Percentiles rank a stretch among this genome's conserved stretches.
phyloP scores from a whole-genome alignment of 2,329 filamentous ascomycete species.

The Sporothrix protearum region DNA sequence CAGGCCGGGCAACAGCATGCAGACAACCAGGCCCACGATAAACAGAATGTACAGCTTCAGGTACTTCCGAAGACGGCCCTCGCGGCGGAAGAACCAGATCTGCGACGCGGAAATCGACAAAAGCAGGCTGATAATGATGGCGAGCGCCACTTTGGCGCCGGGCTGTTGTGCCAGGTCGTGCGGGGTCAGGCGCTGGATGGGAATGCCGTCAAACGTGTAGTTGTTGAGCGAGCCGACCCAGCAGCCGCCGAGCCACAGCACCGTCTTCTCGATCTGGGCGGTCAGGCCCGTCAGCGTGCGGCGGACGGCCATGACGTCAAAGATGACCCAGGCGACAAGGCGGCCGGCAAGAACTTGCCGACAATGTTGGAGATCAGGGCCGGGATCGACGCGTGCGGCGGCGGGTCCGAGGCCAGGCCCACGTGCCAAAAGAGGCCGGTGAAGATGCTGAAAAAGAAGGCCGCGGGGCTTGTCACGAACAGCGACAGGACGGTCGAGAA shows the following conservation, averaged over 20 bases:
- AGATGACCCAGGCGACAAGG: conserved; percentile 83
- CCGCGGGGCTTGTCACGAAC: conserved; percentile 70
- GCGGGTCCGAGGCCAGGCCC: conserved; percentile 83
- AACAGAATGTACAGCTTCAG: conserved; percentile 74
- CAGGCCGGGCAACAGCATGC: conserved; percentile 69
- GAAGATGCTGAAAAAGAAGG: conserved; percentile 85
- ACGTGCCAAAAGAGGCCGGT: conserved; percentile 83
- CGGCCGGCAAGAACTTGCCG: conserved; percentile 79
- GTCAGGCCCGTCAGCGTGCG: conserved; percentile 68
- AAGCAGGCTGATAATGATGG: conserved; percentile 70
- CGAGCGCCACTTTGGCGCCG: conserved; percentile 77
- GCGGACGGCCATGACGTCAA: conserved; percentile 73
- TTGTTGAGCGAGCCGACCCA: conserved; percentile 93
- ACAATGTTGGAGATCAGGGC: conserved; percentile 72
- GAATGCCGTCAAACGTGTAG: conserved; percentile 92
- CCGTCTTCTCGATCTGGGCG: conserved; percentile 83
- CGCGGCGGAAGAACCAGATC: conserved; percentile 79
- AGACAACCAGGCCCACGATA: conserved; percentile 61
- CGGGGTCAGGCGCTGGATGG: conserved; percentile 84
- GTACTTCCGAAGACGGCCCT: conserved; percentile 74
- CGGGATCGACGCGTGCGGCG: conserved; percentile 62
- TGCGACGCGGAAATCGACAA: conserved; percentile 67
- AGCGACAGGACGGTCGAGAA: conserved; percentile 77
- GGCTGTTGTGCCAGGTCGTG: conserved; percentile 88
- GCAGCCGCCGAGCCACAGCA: conserved; percentile 84